These are phyloP conservation scores for Aspergillus affinis DNA, from an alignment of 495 filamentous ascomycete genomes.

Conservation along the genomic window DNA sequence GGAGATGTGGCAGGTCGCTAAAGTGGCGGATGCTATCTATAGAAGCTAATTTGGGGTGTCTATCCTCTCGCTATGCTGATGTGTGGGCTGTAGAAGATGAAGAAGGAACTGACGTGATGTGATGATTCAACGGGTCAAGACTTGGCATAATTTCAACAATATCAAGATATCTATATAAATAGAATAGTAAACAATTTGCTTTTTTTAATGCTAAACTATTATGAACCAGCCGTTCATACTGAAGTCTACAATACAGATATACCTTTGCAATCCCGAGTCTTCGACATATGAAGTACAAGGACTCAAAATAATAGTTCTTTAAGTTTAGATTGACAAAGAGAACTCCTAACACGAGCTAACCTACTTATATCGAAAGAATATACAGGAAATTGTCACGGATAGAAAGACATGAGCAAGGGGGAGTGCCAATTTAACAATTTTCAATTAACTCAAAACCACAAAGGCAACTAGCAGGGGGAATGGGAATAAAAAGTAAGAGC, in stretches of 20 bases:
- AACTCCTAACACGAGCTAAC: constrained; percentile 5
- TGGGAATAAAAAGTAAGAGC: background rate
- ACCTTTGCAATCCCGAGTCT: no score
- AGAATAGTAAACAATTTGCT: background rate
- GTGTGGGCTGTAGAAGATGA: no score
- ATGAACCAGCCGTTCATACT: no score
- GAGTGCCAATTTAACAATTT: constrained; percentile 8
- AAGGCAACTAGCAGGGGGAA: background rate
- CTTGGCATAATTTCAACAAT: constrained; percentile 33
- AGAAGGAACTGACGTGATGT: background rate
- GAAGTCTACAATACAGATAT: no score
- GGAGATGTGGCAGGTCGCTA: constrained; percentile 85
- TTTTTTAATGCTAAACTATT: background rate
- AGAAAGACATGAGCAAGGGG: constrained; percentile 5
- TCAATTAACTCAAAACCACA: constrained; percentile 1
- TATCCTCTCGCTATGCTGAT: no score
- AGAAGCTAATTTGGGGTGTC: constrained; percentile 30
- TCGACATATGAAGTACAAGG: no score
- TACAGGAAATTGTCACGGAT: constrained; percentile 12
- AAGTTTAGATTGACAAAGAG: constrained; percentile 6
- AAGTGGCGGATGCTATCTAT: constrained; percentile 91
- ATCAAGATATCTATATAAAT: constrained; percentile 11
- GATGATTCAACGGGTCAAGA: background rate
- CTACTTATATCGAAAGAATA: constrained; percentile 6
- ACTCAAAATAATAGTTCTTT: background rate